Evolutionary conservation across 805 yeast species (phyloP).

Genomic region (Myxozyma geophila): DNA sequence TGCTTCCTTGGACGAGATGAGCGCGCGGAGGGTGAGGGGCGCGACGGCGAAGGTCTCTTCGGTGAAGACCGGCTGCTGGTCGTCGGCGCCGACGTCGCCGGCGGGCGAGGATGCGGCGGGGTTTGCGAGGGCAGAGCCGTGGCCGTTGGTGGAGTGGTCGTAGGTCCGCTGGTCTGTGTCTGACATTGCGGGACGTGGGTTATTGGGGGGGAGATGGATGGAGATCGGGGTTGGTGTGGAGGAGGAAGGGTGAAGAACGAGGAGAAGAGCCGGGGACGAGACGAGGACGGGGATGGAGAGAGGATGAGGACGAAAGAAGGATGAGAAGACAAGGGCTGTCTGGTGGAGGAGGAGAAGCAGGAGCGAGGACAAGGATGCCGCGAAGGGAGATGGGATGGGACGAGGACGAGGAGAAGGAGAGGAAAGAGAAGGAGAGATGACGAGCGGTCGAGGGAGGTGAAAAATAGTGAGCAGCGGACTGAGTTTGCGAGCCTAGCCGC

Average conservation of each 20-base stretch:
- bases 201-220: not conserved
- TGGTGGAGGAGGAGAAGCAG: not conserved
- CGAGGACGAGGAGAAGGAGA: not conserved
- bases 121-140: not conserved
- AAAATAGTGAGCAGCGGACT: not conserved
- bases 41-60: constrained; percentile 29
- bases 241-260: not conserved
- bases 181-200: constrained; percentile 14
- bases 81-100: constrained; percentile 6
- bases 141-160: constrained; percentile 20
- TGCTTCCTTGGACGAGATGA: constrained; percentile 83
- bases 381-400: not conserved
- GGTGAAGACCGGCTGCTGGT: constrained; percentile 8
- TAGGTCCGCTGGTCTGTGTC: constrained; percentile 21
- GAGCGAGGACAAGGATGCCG: constrained; percentile 2
- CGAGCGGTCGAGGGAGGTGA: constrained; percentile 3
- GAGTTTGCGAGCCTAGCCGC: not conserved
- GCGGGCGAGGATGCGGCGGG: not conserved
- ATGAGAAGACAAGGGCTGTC: not conserved
- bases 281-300: not conserved
- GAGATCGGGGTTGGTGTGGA: not conserved
- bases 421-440: not conserved
- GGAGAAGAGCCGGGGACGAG: constrained; percentile 3
- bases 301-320: not conserved
- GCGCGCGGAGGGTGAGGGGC: constrained; percentile 51